Percentiles rank a stretch among this genome's conserved stretches.
These are phyloP conservation scores for Cymbidium sinense DNA, from an alignment of 106 monocot genomes.

Conservation along the genomic window DNA sequence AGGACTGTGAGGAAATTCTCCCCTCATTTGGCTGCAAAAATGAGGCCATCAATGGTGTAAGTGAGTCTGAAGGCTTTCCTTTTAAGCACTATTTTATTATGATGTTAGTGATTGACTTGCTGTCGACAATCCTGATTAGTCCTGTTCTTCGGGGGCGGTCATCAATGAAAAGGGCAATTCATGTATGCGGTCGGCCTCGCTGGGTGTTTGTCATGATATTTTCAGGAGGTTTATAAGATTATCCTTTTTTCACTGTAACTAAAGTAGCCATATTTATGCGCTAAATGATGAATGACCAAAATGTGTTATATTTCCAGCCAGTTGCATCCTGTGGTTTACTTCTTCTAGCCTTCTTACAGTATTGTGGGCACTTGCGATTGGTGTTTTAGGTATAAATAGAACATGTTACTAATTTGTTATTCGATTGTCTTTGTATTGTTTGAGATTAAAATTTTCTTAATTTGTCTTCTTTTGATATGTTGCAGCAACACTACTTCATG, in stretches of 20 bases:
- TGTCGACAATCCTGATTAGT: constrained; percentile 14
- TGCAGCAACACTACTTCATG: constrained; percentile 79
- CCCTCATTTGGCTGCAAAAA: constrained; percentile 78
- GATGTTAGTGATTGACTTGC: background rate
- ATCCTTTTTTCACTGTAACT: background rate
- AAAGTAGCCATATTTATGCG: background rate
- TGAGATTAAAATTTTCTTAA: background rate
- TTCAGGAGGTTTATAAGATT: constrained; percentile 44
- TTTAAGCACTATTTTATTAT: background rate
- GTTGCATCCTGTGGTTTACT: constrained; percentile 67
- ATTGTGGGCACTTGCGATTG: constrained; percentile 59
- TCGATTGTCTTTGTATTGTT: background rate
- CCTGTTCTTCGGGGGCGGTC: constrained; percentile 91
- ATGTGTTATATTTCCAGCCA: constrained; percentile 28
- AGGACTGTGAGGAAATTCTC: constrained; percentile 74
- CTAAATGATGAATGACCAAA: background rate
- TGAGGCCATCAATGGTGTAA: constrained; percentile 81
- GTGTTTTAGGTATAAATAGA: constrained; percentile 49
- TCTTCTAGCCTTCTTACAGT: constrained; percentile 64
- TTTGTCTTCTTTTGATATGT: constrained; percentile 5
- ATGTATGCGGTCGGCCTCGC: constrained; percentile 90
- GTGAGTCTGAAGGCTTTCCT: background rate
- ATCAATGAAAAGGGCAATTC: constrained; percentile 69
- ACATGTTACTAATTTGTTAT: background rate
- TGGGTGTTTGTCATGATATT: constrained; percentile 86